phyloP scores from a whole-genome alignment of 345 rosid species.

The Aethionema arabicum region DNA sequence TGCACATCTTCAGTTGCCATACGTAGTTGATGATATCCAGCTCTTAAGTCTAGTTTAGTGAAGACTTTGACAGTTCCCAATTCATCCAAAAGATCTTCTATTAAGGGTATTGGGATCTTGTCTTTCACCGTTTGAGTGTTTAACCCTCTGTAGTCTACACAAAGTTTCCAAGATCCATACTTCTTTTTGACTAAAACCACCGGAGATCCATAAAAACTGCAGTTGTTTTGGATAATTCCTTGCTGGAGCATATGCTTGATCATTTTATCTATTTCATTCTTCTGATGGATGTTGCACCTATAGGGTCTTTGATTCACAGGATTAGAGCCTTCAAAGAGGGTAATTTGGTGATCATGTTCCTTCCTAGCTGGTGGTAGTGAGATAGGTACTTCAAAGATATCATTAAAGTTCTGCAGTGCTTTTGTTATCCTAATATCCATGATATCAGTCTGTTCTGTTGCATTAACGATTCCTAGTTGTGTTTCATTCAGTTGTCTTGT shows the following conservation, averaged over 20 bases:
- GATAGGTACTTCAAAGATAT: not conserved
- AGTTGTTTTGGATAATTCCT: not conserved
- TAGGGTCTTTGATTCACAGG: too few relatives aligned
- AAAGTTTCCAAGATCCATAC: not conserved
- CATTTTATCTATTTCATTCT: not conserved
- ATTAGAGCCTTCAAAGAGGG: not conserved
- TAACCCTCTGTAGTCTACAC: not conserved
- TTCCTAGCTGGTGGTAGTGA: too few relatives aligned
- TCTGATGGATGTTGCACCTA: not conserved
- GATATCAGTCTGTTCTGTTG: too few relatives aligned
- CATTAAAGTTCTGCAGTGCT: not conserved
- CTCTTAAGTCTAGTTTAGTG: not conserved
- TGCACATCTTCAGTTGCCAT: not conserved
- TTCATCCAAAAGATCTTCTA: not conserved
- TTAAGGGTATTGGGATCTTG: not conserved
- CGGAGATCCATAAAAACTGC: not conserved
- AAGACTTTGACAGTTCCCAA: not conserved
- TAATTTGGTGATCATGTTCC: too few relatives aligned
- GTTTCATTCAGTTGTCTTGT: too few relatives aligned
- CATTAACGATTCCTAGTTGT: too few relatives aligned
- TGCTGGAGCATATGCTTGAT: not conserved
- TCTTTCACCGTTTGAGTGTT: not conserved
- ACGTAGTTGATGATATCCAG: not conserved
- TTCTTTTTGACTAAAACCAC: not conserved
- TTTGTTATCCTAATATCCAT: too few relatives aligned